Conservation (phyloP, 1,139 yeast genomes). For the Diutina sp. region DNA sequence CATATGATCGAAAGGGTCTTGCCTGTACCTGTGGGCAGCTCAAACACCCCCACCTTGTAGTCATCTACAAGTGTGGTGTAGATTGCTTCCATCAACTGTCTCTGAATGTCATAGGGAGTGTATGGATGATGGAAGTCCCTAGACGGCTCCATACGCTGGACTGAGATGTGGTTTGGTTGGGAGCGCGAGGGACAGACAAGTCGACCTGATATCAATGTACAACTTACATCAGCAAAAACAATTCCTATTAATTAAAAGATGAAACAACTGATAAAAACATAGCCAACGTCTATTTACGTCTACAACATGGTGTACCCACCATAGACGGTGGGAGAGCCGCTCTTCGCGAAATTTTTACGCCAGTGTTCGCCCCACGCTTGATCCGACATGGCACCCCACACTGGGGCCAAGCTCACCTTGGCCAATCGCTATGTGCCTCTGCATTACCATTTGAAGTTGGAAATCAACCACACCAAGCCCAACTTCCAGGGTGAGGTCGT, state of each 20-base stretch:
- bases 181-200: not conserved
- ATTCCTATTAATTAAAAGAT: too few relatives aligned
- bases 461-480: slow-evolving; percentile 36
- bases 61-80: slow-evolving; percentile 46
- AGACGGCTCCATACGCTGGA: not conserved
- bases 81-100: slow-evolving; percentile 62
- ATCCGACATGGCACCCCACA: not conserved
- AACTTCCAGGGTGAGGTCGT: slow-evolving; percentile 38
- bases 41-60: slow-evolving; percentile 70
- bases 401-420: slow-evolving; percentile 8
- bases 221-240: not conserved
- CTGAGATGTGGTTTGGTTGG: not conserved
- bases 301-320: not conserved
- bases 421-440: slow-evolving; percentile 26
- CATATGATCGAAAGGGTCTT: slow-evolving; percentile 83
- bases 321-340: not conserved
- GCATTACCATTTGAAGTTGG: slow-evolving; percentile 28
- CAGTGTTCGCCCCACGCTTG: not conserved
- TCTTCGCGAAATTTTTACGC: not conserved
- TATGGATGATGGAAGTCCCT: slow-evolving; percentile 58
- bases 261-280: not conserved
- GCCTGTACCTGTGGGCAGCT: slow-evolving; percentile 94
- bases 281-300: not conserved
- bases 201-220: not conserved
- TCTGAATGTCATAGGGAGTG: slow-evolving; percentile 67